These are phyloP conservation scores for Globisporangium rhizosaccharum DNA, from an alignment of 352 stramenopile genomes.

Conservation along the genomic window DNA sequence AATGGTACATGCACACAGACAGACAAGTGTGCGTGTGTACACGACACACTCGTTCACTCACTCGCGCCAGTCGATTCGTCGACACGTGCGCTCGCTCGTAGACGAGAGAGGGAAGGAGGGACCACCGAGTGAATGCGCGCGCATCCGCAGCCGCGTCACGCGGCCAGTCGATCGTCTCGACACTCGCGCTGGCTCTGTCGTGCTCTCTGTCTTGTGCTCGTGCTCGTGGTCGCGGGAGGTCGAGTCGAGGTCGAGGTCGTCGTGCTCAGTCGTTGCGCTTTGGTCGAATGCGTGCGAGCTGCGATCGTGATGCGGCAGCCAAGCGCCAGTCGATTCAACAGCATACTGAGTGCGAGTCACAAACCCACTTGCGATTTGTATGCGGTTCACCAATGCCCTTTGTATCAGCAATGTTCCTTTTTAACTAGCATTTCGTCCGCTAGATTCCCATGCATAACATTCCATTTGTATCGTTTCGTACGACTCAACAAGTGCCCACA, in stretches of 20 bases:
- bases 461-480: no score
- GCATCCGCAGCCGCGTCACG: slow-evolving; percentile 5
- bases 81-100: slow-evolving; percentile 1
- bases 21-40: not conserved
- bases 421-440: not conserved
- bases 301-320: slow-evolving; percentile 1
- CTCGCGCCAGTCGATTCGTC: not conserved
- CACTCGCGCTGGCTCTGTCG: not conserved
- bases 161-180: not conserved
- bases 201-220: not conserved
- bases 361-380: not conserved
- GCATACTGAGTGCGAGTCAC: slow-evolving; percentile 1
- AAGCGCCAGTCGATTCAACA: not conserved
- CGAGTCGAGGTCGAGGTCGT: not conserved
- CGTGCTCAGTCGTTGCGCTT: not conserved
- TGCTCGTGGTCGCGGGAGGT: not conserved
- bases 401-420: not conserved
- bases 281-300: not conserved
- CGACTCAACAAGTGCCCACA: no score
- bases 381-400: not conserved
- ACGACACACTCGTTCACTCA: no score
- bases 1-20: not conserved
- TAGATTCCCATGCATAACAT: no score
- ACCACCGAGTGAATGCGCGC: not conserved
- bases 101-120: not conserved